These are phyloP conservation scores for Scenedesmus sp. DNA, from an alignment of 163 green algal genomes.

Conservation along the genomic window DNA sequence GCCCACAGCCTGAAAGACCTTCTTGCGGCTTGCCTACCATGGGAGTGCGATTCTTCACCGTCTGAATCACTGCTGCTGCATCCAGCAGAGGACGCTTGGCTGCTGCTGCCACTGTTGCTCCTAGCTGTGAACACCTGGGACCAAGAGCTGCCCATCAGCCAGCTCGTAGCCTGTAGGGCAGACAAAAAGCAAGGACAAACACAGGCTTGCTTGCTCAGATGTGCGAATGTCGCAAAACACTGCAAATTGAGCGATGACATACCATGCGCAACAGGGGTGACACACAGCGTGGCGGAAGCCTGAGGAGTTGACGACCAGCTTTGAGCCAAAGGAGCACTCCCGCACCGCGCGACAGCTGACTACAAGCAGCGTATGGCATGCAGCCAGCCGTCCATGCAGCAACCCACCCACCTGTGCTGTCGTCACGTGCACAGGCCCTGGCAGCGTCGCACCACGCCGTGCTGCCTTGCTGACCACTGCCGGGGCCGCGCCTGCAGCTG, in stretches of 20 bases:
- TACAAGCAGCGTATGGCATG: too few relatives aligned
- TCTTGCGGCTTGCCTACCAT: background rate
- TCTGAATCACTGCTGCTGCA: constrained; percentile 3
- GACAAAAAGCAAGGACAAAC: background rate
- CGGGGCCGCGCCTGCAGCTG: background rate
- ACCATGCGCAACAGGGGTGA: too few relatives aligned
- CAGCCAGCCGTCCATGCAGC: background rate
- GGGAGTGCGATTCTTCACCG: background rate
- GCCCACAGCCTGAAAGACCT: constrained; percentile 14
- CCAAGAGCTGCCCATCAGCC: constrained; percentile 31
- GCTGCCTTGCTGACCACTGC: background rate
- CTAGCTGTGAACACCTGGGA: background rate
- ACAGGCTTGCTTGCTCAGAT: too few relatives aligned
- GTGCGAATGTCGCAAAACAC: too few relatives aligned
- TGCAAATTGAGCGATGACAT: too few relatives aligned
- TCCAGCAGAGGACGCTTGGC: background rate
- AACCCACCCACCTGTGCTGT: constrained; percentile 8
- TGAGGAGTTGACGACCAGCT: too few relatives aligned
- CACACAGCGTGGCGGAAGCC: too few relatives aligned
- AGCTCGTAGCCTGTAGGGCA: constrained; percentile 8
- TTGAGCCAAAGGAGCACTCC: too few relatives aligned
- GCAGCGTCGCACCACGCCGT: background rate
- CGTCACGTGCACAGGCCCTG: background rate
- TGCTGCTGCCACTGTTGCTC: constrained; percentile 17
- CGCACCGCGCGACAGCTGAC: too few relatives aligned